phyloP scores from a whole-genome alignment of 2,329 filamentous ascomycete species.

The Fusarium oxysporum region DNA sequence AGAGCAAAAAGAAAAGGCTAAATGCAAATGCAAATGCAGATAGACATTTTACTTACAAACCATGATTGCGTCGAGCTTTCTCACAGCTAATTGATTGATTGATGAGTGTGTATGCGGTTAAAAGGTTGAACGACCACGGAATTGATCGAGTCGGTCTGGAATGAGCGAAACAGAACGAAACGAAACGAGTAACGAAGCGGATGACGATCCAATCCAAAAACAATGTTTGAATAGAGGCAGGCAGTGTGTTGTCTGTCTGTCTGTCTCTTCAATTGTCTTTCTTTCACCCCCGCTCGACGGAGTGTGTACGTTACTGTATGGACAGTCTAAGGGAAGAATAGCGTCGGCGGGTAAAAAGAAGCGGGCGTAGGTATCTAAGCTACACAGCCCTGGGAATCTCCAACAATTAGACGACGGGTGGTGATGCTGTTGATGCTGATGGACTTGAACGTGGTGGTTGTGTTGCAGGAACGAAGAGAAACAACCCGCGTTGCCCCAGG shows the following conservation, averaged over 20 bases:
- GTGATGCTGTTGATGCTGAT: slow-evolving; percentile 14
- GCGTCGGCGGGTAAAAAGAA: slow-evolving; percentile 3
- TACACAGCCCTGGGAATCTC: slow-evolving; percentile 14
- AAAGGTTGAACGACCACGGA: not conserved
- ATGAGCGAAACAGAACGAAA: slow-evolving; percentile 3
- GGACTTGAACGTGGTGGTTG: slow-evolving; percentile 17
- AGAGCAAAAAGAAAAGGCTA: slow-evolving; percentile 6
- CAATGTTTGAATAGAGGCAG: slow-evolving; percentile 1
- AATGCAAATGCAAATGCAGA: not conserved
- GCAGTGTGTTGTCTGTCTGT: slow-evolving; percentile 2
- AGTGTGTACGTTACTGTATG: not conserved
- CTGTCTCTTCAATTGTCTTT: not conserved
- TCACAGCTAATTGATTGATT: not conserved
- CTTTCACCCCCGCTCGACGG: slow-evolving; percentile 15
- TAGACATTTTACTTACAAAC: slow-evolving; percentile 32
- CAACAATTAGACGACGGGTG: not conserved
- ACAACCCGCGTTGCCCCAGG: slow-evolving; percentile 22
- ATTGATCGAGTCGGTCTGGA: not conserved
- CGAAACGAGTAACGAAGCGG: slow-evolving; percentile 6
- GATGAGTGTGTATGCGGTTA: slow-evolving; percentile 4
- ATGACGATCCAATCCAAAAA: slow-evolving; percentile 24
- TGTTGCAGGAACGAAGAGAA: slow-evolving; percentile 23
- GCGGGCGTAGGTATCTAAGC: not conserved
- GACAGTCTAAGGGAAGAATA: not conserved
- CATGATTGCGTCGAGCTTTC: slow-evolving; percentile 10